These are phyloP conservation scores for Monilinia aucupariae DNA, from an alignment of 2,329 filamentous ascomycete species.

Conservation along the genomic window DNA sequence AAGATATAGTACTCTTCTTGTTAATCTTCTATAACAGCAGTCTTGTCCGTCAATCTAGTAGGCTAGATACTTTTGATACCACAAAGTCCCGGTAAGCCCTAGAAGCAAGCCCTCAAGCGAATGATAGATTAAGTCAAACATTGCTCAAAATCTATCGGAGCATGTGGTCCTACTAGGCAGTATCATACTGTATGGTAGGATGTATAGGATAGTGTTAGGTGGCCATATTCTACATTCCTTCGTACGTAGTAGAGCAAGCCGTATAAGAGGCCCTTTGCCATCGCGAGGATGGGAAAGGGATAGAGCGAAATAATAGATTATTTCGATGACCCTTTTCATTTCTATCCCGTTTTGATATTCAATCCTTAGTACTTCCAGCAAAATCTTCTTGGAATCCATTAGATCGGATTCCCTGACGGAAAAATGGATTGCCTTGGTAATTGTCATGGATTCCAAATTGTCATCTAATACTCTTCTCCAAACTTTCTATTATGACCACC, in stretches of 20 bases:
- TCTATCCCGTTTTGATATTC: too few relatives aligned
- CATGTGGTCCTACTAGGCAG: too few relatives aligned
- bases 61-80: not conserved
- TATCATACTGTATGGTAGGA: too few relatives aligned
- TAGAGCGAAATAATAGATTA: too few relatives aligned
- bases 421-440: not conserved
- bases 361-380: too few relatives aligned
- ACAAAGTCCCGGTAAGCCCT: not conserved
- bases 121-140: not conserved
- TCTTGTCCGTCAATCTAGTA: not conserved
- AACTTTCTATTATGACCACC: not conserved
- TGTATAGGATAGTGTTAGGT: too few relatives aligned
- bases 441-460: not conserved
- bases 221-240: too few relatives aligned
- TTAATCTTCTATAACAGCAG: too few relatives aligned
- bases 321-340: too few relatives aligned
- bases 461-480: not conserved
- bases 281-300: too few relatives aligned
- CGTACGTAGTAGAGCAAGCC: too few relatives aligned
- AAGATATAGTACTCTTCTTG: not conserved
- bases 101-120: not conserved
- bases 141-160: conserved; percentile 11
- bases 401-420: conserved; percentile 2
- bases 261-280: too few relatives aligned
- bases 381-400: not conserved